These are phyloP conservation scores for Jamesozyma piceae DNA, from an alignment of 805 yeast genomes.

Conservation along the genomic window DNA sequence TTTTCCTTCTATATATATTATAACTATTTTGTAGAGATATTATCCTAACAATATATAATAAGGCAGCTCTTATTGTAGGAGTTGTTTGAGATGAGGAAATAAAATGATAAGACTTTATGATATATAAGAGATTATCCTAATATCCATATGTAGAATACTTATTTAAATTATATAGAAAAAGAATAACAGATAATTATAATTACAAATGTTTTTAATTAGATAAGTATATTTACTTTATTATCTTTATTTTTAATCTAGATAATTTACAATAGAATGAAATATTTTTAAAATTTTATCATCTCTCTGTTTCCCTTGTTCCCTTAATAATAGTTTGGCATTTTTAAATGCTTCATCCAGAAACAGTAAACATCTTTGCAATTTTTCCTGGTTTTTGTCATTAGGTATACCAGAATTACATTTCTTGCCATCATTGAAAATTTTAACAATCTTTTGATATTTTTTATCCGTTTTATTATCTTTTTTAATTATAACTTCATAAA, in stretches of 20 bases:
- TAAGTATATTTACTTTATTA: too few relatives aligned
- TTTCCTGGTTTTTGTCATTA: slow-evolving; percentile 12
- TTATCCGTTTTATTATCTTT: slow-evolving; percentile 11
- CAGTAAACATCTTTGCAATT: slow-evolving; percentile 10
- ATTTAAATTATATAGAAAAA: too few relatives aligned
- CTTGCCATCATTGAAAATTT: slow-evolving; percentile 21
- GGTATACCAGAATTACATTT: background rate
- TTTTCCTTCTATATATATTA: too few relatives aligned
- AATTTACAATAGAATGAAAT: slow-evolving; percentile 11
- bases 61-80: too few relatives aligned
- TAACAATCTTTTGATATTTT: slow-evolving; percentile 18
- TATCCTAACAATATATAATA: too few relatives aligned
- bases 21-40: too few relatives aligned
- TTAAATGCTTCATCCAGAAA: slow-evolving; percentile 6
- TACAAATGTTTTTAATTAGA: too few relatives aligned
- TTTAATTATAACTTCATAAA: slow-evolving; percentile 27
- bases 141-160: too few relatives aligned
- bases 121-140: too few relatives aligned
- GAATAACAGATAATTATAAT: too few relatives aligned
- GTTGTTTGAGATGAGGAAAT: too few relatives aligned
- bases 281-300: slow-evolving; percentile 8
- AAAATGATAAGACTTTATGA: too few relatives aligned
- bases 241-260: slow-evolving; percentile 1
- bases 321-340: slow-evolving; percentile 14
- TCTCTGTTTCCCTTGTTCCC: slow-evolving; percentile 4